Evolutionary conservation across 2,329 filamentous ascomycete species (phyloP), one percentile per base, ranked within the genome.

Genomic region (Colletotrichum falcatum): DNA sequence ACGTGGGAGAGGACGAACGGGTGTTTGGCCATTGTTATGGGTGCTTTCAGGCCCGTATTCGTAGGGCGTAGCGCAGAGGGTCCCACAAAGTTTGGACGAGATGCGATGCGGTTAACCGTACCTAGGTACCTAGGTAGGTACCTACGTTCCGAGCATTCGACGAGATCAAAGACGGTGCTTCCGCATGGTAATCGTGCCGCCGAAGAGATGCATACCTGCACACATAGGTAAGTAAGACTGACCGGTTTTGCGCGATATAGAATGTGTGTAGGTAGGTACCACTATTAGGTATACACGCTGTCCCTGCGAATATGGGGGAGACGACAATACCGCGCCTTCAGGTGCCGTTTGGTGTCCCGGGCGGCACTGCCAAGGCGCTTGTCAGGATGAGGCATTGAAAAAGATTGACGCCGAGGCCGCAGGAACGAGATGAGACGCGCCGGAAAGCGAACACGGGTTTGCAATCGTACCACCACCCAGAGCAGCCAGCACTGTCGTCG

Each of bases 351-450:
- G 14, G 48, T 26, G 23, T 53, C 12, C 9, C 16, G 37, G 39
- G 39, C 33, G 30, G 26, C 14, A 23, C 44, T 33, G 60, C 60
- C 48, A 54, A 54, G 48, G 48, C 35, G 33, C 23, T 49, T 51
- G 2, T 18, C 58, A 33, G 46, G 28, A 30, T 16, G 16, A 63
- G 28, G 37, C 39, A 63, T 63, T 26, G 20, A 42, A 65, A 55
- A 30, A 54, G 56, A 33, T 39, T 16, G 35, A 44, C n/a, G n/a
- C n/a, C n/a, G n/a, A n/a, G n/a, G n/a, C n/a, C 26, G 28, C 18
- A 49, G 48, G 58, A 46, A 53, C 54, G 48, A 53, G 64, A 54
- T 23, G 56, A 54, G 48, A 61, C 48, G 58, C 48, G 58, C 55
- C 23, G n/a, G n/a, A n/a, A n/a, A 33, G 44, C 3, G 5, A 20